Base-by-base conservation (phyloP, 1,284 basidiomycete species). In the Ustilago loliicola region DNA sequence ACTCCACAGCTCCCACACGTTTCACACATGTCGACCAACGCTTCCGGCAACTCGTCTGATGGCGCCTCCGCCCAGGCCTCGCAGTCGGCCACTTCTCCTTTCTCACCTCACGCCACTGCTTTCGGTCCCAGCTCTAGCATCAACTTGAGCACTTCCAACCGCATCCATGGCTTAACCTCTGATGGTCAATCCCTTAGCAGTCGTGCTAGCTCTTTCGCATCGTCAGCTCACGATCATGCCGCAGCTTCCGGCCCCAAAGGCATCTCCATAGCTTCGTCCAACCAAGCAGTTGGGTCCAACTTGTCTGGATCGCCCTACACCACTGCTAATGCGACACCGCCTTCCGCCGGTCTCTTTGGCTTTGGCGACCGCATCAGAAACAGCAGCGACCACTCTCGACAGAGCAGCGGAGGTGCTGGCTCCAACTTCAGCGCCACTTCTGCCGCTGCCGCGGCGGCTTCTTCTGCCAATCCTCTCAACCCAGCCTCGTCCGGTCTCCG, bases 151-250 rank as follows among this genome's bases (percentile, higher is more conserved):
- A 11, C 36, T 27, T 61, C 61, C 3, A 55, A 34, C 32, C 61
- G 57, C 23, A 32, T 64, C 15, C 61, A 70, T 19, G 61, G 61
- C n/a, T 5, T 63, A 1, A 38, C 51, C 23, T 60, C 57, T 5
- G 61, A 63, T 23, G 56, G 52, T 9, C 70, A 72, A 38, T 67
- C 71, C 3, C 52, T 56, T 40, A 68, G 61, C 61, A 73, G 71
- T 34, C 65, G 66, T 13, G 57, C 71, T n/a, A 66, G 61, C 53
- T 68, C 71, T n/a, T 68, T 73, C 40, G 32, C 65, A 27, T 73
- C 71, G n/a, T 73, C 71, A 29, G 61, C 47, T 15, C 56, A 67
- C n/a, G 61, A 64, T 25, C 65, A 50, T 9, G 19, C 54, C 10
- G 17, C 62, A 3, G 13, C 36, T 11, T 23, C 47, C 13, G 54